Percentiles rank a stretch among this genome's conserved stretches.
Conservation (phyloP, 306 rosid species). For the Arachis stenosperma region DNA sequence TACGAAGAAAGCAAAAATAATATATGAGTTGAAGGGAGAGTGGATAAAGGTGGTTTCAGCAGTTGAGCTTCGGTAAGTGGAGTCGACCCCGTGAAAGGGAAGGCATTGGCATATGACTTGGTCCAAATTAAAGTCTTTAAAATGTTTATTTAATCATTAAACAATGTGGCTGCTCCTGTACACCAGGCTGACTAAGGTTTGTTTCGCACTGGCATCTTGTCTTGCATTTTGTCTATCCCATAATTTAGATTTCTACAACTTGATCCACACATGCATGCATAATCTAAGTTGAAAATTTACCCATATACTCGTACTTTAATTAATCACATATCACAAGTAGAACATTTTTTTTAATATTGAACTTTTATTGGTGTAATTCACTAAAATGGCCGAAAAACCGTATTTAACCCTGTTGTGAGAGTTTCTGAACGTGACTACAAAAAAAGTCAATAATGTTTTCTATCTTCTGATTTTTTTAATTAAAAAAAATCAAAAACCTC, state of each 20-base stretch:
- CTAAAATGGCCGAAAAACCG: too few species aligned
- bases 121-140: conserved; percentile 32
- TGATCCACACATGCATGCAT: conserved; percentile 45
- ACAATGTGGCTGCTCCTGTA: conserved; percentile 19
- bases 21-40: not conserved
- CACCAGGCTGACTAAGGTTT: conserved; percentile 39
- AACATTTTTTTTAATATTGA: too few species aligned
- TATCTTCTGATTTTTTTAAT: too few species aligned
- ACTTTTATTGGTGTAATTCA: too few species aligned
- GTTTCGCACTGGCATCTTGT: conserved; percentile 49
- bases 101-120: conserved; percentile 39
- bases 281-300: conserved; percentile 41
- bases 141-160: conserved; percentile 11
- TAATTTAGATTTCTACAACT: conserved; percentile 38
- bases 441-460: too few species aligned
- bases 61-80: conserved; percentile 48
- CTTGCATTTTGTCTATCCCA: conserved; percentile 34
- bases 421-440: too few species aligned
- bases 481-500: too few species aligned
- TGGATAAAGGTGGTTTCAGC: conserved; percentile 20
- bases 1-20: conserved; percentile 26
- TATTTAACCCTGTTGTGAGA: too few species aligned
- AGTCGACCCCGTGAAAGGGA: conserved; percentile 52
- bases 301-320: conserved; percentile 3
- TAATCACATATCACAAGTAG: too few species aligned